These are phyloP conservation scores for Kentomonas sorsogonicus DNA, from an alignment of 208 protist genomes.

Conservation along the genomic window DNA sequence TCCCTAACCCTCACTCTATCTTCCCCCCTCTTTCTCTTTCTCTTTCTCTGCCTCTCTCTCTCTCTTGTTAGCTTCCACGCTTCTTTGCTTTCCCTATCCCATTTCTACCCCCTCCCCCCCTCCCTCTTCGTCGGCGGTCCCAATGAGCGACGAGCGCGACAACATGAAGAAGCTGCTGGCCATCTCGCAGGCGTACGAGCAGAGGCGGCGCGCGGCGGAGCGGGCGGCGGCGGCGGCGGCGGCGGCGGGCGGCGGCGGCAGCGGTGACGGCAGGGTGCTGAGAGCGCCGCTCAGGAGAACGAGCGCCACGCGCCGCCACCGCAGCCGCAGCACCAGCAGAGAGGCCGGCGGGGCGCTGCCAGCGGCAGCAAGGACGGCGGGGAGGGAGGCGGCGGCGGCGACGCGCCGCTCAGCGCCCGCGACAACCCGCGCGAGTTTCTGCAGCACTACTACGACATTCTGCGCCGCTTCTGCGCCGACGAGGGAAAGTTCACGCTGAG, in stretches of 20 bases:
- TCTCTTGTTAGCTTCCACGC: neutral
- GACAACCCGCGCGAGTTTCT: slow-evolving; percentile 68
- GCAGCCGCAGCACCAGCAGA: too few species aligned
- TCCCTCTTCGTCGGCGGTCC: neutral
- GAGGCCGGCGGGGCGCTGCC: too few species aligned
- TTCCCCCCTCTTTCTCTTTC: slow-evolving; percentile 4
- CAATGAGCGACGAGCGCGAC: neutral
- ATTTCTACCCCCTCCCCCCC: neutral
- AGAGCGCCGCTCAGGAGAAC: neutral
- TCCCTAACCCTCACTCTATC: neutral
- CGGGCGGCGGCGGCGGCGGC: too few species aligned
- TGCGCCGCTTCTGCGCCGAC: slow-evolving; percentile 73
- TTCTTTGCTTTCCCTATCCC: neutral
- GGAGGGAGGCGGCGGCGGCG: neutral
- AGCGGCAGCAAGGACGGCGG: neutral
- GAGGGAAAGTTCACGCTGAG: slow-evolving; percentile 65
- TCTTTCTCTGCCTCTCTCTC: neutral
- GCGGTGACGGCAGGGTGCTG: too few species aligned
- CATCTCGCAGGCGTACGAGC: neutral
- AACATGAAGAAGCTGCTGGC: neutral
- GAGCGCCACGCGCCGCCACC: neutral
- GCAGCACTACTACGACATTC: slow-evolving; percentile 52
- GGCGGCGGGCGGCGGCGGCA: neutral
- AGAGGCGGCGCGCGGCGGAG: neutral
- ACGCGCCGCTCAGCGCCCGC: slow-evolving; percentile 30